These are phyloP conservation scores for Omphalea diandra DNA, from an alignment of 441 rosid species.

Conservation along the genomic window DNA sequence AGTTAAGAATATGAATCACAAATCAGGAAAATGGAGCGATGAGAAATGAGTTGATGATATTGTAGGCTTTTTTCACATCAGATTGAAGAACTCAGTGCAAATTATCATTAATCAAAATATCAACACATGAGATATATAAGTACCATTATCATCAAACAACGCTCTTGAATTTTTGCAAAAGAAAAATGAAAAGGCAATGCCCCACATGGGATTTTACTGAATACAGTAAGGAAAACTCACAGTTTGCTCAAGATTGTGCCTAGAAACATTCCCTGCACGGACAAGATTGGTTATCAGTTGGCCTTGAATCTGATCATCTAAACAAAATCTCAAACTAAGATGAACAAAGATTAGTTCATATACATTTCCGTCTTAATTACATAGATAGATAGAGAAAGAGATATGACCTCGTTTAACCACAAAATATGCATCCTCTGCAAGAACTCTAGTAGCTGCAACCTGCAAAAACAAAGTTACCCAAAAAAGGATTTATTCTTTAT, in stretches of 20 bases:
- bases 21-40: neutral
- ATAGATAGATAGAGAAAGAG: too few relatives aligned
- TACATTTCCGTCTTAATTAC: neutral
- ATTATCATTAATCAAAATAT: neutral
- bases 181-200: neutral
- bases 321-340: neutral
- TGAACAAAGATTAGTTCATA: too few relatives aligned
- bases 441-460: slow-evolving; percentile 67
- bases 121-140: too few relatives aligned
- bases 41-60: neutral
- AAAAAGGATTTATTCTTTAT: neutral
- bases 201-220: neutral
- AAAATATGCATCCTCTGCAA: slow-evolving; percentile 60
- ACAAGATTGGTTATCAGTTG: neutral
- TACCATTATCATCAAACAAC: too few relatives aligned
- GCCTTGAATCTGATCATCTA: neutral
- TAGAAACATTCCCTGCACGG: slow-evolving; percentile 57
- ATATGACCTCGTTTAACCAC: slow-evolving; percentile 49
- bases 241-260: slow-evolving; percentile 42
- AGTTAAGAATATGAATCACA: neutral
- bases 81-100: neutral
- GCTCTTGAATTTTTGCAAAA: too few relatives aligned
- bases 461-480: slow-evolving; percentile 19
- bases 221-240: slow-evolving; percentile 38
- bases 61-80: neutral